A percentile compares a stretch with the other conserved stretches of the same genome.
phyloP scores from a whole-genome alignment of 192 early-diverging fungal genomes.

The Linnemannia exigua region DNA sequence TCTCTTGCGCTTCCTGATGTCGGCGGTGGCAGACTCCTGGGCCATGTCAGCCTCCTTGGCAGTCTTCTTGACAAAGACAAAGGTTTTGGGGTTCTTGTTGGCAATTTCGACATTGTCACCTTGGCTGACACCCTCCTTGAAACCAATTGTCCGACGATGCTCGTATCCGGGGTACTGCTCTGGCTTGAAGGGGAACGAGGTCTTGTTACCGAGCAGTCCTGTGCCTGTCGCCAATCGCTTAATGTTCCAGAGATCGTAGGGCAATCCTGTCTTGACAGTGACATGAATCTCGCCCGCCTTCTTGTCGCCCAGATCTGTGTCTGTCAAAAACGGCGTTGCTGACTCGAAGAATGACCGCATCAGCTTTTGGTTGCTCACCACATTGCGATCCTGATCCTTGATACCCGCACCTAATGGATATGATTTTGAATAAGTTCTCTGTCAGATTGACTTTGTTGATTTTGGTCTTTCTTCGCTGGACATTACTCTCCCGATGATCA shows the following conservation, averaged over 20 bases:
- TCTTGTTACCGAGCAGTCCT: conserved; percentile 67
- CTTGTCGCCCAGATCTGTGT: conserved; percentile 45
- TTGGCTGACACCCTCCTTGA: conserved; percentile 83
- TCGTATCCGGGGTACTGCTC: conserved; percentile 86
- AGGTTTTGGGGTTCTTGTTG: conserved; percentile 73
- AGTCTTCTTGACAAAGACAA: conserved; percentile 74
- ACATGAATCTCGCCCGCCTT: conserved; percentile 81
- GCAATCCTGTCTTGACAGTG: conserved; percentile 85
- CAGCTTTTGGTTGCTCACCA: conserved; percentile 83
- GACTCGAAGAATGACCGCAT: conserved; percentile 75
- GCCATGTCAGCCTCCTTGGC: conserved; percentile 62
- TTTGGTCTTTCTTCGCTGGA: no score
- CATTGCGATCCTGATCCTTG: conserved; percentile 92
- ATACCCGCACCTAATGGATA: conserved; percentile 77
- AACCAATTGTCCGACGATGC: conserved; percentile 97
- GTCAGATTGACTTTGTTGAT: not conserved
- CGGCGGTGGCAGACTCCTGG: conserved; percentile 41
- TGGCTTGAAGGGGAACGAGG: conserved; percentile 75
- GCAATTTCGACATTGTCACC: conserved; percentile 85
- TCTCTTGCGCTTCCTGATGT: conserved; percentile 49
- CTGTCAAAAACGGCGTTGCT: conserved; percentile 66
- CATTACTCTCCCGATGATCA: no score
- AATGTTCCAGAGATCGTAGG: conserved; percentile 93
- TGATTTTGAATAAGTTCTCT: not conserved
- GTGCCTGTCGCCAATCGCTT: conserved; percentile 78